Base-by-base conservation (phyloP, 2,329 filamentous ascomycete genomes). In the Plectosphaerella sp. region DNA sequence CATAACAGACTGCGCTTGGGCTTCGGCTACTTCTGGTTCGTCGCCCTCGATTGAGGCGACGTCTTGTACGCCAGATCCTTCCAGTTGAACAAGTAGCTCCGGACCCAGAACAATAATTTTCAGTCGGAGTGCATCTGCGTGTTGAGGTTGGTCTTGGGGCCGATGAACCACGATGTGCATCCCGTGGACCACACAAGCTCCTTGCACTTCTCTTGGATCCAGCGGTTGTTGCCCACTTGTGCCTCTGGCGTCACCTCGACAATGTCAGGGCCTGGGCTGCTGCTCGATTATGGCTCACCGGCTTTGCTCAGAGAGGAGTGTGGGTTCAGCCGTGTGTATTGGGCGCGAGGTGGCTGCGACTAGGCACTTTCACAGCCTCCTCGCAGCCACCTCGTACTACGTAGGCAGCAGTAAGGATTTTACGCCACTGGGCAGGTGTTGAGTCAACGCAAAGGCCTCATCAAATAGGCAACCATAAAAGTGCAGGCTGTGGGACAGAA, bases 111-210 rank as follows among this genome's bases (percentile, higher is more conserved):
- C 49, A 66, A 63, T 51, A 70, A 78, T 59, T 79, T 75, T 67
- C 72, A 79, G 47, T 78, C 73, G 0, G 76, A 77, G 56, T 77
- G 80, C 68, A 80, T 76, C 58, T 74, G 74, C 7, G 73, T 76
- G 53, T 80, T 81, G 46, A 72, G 64, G 0, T 71, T 70, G 0
- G 75, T 76, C 45, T 67, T 68, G 0, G 66, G 62, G 52, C 80
- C 73, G 2, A 81, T 66, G 4, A 71, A 76, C 78, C 77, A 81
- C n/a, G 70, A 74, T 1, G 70, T 73, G 55, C 78, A 81, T 0
- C 77, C 77, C 2, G 69, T 71, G 0, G 68, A 62, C 74, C 74
- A 81, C 1, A 80, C 77, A 1, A 79, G 59, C 36, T 65, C 64
- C 45, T 65, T 72, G 0, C 72, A 69, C 49, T 69, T 67, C 1